Evolutionary conservation across 2,329 filamentous ascomycete genomes (phyloP).

Genomic region (Penicillium sp.): DNA sequence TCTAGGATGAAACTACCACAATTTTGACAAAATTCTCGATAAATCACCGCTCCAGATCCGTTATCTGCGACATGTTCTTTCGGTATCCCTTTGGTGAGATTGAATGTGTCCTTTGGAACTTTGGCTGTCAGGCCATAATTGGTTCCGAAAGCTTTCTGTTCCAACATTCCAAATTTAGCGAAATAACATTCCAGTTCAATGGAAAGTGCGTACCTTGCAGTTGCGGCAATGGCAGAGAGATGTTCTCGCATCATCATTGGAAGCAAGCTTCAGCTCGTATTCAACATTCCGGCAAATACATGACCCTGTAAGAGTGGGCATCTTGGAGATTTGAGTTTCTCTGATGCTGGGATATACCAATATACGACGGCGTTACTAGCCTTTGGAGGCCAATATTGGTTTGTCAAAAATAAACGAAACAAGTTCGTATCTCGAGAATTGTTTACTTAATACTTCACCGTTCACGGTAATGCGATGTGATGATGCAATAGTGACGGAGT

Average conservation of each 20-base stretch:
- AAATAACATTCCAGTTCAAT: not conserved
- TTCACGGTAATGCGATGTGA: not conserved
- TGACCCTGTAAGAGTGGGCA: constrained; percentile 38
- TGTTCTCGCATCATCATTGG: constrained; percentile 50
- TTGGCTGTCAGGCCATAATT: constrained; percentile 55
- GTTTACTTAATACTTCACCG: too few species aligned
- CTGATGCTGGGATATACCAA: not conserved
- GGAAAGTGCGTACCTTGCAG: constrained; percentile 44
- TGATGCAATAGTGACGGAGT: not conserved
- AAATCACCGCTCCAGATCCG: constrained; percentile 47
- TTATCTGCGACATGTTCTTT: constrained; percentile 52
- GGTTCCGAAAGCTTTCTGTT: constrained; percentile 51
- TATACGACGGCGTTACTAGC: not conserved
- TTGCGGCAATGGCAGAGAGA: constrained; percentile 54
- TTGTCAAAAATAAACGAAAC: not conserved
- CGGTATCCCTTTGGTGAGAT: constrained; percentile 39
- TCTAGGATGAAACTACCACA: constrained; percentile 55
- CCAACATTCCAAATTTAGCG: not conserved
- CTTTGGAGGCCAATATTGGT: not conserved
- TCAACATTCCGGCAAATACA: constrained; percentile 52
- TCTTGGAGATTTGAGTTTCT: constrained; percentile 8
- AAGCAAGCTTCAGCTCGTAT: constrained; percentile 47
- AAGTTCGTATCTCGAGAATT: not conserved
- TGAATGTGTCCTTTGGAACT: constrained; percentile 46
- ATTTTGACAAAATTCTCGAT: constrained; percentile 53